Evolutionary conservation across 352 stramenopile species (phyloP).

Genomic region (Globisporangium polare): DNA sequence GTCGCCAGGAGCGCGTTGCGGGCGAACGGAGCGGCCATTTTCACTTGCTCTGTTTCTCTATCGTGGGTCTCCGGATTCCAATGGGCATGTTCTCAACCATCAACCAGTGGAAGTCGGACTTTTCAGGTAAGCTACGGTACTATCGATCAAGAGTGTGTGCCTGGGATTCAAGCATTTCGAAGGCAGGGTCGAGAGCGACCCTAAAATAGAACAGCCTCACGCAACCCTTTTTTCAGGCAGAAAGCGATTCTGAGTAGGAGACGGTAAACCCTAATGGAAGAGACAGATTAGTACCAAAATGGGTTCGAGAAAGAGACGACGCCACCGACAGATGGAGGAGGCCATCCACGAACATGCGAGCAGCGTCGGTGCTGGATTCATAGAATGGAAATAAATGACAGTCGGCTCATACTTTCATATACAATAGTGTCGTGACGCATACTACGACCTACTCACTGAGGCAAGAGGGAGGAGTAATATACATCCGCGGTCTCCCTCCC

Average conservation of each 20-base stretch:
- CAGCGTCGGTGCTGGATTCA: too few relatives aligned
- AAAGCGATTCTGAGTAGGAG: too few relatives aligned
- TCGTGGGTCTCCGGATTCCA: background rate
- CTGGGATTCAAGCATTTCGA: background rate
- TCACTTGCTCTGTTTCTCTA: conserved; percentile 6
- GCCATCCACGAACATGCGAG: too few relatives aligned
- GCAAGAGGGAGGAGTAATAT: conserved; percentile 9
- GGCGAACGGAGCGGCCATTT: conserved; percentile 12
- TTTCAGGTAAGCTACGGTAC: background rate
- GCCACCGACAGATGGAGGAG: background rate
- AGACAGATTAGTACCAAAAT: too few relatives aligned
- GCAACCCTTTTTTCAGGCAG: too few relatives aligned
- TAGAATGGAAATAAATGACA: too few relatives aligned
- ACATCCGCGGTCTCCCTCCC: conserved; percentile 1
- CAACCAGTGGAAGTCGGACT: background rate
- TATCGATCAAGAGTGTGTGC: background rate
- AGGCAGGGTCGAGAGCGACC: too few relatives aligned
- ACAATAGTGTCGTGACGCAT: background rate
- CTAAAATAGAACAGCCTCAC: too few relatives aligned
- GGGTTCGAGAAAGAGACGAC: background rate
- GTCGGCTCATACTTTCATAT: conserved; percentile 6
- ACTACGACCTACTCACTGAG: background rate
- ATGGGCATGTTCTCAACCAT: background rate
- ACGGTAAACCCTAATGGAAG: too few relatives aligned
- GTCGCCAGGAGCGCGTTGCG: conserved; percentile 8